These are phyloP conservation scores for Podila epicladia DNA, from an alignment of 192 early-diverging fungal genomes.

Conservation along the genomic window DNA sequence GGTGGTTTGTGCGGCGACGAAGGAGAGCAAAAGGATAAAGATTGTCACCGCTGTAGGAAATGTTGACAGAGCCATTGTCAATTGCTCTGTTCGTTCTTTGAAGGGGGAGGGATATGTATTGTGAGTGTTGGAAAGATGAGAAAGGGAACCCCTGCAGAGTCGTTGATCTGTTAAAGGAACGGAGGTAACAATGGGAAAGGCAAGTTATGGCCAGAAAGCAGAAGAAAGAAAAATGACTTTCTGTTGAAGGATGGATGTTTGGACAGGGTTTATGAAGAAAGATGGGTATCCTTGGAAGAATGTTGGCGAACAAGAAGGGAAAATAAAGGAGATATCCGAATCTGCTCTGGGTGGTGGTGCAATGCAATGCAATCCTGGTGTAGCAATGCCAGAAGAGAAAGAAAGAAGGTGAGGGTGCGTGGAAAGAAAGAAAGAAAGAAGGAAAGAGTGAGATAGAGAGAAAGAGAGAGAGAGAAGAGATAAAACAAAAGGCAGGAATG, in stretches of 20 bases:
- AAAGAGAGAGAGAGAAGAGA: background rate
- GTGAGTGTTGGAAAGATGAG: background rate
- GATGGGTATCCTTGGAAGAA: background rate
- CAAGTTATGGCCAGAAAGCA: background rate
- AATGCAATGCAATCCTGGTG: too few relatives aligned
- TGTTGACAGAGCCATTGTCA: constrained; percentile 7
- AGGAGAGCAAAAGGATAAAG: background rate
- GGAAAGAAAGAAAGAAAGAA: background rate
- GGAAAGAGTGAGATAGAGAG: background rate
- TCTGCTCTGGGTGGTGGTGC: background rate
- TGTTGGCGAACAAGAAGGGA: background rate
- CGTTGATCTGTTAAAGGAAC: too few relatives aligned
- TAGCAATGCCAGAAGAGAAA: too few relatives aligned
- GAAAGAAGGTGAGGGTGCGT: background rate
- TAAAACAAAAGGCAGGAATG: background rate
- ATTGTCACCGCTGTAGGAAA: background rate
- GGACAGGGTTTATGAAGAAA: background rate
- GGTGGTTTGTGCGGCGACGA: background rate
- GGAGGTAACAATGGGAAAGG: background rate
- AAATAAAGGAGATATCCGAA: background rate
- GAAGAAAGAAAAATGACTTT: background rate
- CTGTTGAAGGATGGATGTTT: too few relatives aligned
- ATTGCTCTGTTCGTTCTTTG: background rate
- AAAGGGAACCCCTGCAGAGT: background rate
- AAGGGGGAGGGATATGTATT: background rate